phyloP scores from a whole-genome alignment of 1,139 yeast species.

The Spencermartinsiella ligniputridi region DNA sequence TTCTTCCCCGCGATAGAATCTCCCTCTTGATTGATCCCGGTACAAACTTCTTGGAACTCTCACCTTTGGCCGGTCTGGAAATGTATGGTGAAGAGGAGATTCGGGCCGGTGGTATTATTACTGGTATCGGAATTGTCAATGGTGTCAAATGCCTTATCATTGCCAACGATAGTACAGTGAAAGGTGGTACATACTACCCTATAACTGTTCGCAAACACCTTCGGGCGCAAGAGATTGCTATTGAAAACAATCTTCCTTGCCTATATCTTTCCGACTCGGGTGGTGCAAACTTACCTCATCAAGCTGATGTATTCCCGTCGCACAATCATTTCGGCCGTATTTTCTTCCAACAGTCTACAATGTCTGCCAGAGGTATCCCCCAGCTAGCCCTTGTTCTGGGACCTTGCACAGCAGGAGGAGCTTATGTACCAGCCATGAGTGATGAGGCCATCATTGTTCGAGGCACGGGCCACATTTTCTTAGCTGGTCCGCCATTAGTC shows the following conservation, averaged over 20 bases:
- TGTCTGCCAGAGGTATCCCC: slow-evolving; percentile 34
- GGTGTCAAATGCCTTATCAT: slow-evolving; percentile 33
- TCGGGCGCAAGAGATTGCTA: slow-evolving; percentile 35
- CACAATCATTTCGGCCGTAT: slow-evolving; percentile 36
- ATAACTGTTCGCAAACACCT: slow-evolving; percentile 35
- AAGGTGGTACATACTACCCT: slow-evolving; percentile 37
- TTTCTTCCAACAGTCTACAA: slow-evolving; percentile 33
- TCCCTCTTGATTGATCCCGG: slow-evolving; percentile 33
- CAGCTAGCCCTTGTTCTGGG: slow-evolving; percentile 35
- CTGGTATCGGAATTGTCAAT: slow-evolving; percentile 33
- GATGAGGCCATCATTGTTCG: slow-evolving; percentile 35
- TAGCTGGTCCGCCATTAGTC: slow-evolving; percentile 37
- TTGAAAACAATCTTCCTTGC: slow-evolving; percentile 33
- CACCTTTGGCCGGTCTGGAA: slow-evolving; percentile 31
- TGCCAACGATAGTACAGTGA: slow-evolving; percentile 35
- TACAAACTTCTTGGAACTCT: slow-evolving; percentile 32
- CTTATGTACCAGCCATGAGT: slow-evolving; percentile 37
- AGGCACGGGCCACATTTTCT: slow-evolving; percentile 34
- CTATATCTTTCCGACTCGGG: slow-evolving; percentile 34
- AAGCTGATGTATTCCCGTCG: slow-evolving; percentile 35
- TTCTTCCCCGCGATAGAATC: slow-evolving; percentile 34
- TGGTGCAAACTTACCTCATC: slow-evolving; percentile 37
- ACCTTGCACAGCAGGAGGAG: slow-evolving; percentile 39
- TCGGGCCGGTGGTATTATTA: slow-evolving; percentile 35
- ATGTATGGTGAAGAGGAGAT: slow-evolving; percentile 32